Percentiles rank a stretch among this genome's conserved stretches.
phyloP scores from a whole-genome alignment of 2,329 filamentous ascomycete species.

The Pseudocercospora macadamiae region DNA sequence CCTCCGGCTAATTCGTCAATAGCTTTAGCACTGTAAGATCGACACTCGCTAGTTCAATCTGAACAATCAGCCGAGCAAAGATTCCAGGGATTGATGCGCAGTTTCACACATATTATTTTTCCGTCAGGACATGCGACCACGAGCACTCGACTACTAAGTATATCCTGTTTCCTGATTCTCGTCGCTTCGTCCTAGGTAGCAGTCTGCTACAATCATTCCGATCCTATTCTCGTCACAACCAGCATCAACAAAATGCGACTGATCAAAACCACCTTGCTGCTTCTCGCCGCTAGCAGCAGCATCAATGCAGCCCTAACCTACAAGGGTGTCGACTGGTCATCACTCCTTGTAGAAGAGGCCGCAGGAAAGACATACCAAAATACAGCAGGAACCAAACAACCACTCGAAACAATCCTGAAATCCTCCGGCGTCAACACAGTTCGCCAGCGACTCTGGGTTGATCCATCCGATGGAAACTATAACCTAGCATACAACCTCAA shows the following conservation, averaged over 20 bases:
- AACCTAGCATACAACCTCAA: slow-evolving; percentile 40
- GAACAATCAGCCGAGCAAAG: background rate
- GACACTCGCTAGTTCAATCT: background rate
- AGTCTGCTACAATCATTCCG: background rate
- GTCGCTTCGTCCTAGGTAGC: background rate
- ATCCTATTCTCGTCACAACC: background rate
- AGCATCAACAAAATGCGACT: background rate
- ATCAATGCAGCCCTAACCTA: slow-evolving; percentile 27
- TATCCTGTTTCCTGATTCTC: background rate
- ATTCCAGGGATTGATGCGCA: background rate
- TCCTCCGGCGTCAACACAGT: slow-evolving; percentile 31
- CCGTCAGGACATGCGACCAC: background rate
- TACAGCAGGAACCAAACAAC: slow-evolving; percentile 33
- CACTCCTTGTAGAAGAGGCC: slow-evolving; percentile 40
- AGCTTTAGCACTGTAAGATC: background rate
- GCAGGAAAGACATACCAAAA: slow-evolving; percentile 40
- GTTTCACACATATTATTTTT: background rate
- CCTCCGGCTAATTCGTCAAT: background rate
- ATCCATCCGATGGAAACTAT: slow-evolving; percentile 34
- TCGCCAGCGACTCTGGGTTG: slow-evolving; percentile 38
- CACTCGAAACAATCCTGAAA: slow-evolving; percentile 31
- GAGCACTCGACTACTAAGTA: background rate
- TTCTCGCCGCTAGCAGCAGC: background rate
- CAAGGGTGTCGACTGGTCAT: slow-evolving; percentile 44
- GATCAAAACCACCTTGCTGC: background rate